Evolutionary conservation across 140 eudicot genomes (phyloP).

Genomic region (Ambrosia hybrid): DNA sequence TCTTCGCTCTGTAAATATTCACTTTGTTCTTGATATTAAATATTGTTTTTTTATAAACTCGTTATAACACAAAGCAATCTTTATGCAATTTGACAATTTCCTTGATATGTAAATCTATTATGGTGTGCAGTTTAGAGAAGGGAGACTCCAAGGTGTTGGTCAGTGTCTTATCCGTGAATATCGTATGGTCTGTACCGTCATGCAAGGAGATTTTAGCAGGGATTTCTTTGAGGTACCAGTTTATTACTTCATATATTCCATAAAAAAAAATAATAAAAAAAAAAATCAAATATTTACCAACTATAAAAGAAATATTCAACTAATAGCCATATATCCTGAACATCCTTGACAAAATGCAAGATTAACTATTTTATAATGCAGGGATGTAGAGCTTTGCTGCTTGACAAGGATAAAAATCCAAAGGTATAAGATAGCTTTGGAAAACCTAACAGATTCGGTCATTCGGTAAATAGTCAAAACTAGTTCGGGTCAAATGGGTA

Average conservation of each 20-base stretch:
- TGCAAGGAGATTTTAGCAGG: constrained; percentile 74
- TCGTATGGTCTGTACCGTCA: constrained; percentile 79
- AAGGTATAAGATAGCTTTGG: constrained; percentile 47
- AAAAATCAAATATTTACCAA: background rate
- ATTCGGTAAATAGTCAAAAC: constrained; percentile 13
- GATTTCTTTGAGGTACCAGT: constrained; percentile 76
- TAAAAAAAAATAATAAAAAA: background rate
- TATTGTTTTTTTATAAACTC: background rate
- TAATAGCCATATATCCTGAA: constrained; percentile 2
- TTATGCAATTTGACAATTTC: background rate
- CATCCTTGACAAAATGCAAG: constrained; percentile 15
- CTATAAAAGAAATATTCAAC: constrained; percentile 11
- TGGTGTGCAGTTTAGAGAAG: constrained; percentile 76
- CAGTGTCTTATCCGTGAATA: constrained; percentile 87
- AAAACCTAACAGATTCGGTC: background rate
- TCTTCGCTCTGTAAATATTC: constrained; percentile 73
- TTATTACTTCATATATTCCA: constrained; percentile 6
- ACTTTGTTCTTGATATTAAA: background rate
- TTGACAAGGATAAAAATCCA: constrained; percentile 88
- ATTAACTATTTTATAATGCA: constrained; percentile 36
- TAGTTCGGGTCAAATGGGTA: constrained; percentile 3
- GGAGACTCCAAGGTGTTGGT: constrained; percentile 94
- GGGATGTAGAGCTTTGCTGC: constrained; percentile 93
- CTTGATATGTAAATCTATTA: background rate
- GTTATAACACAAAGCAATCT: background rate